A percentile compares a stretch with the other conserved stretches of the same genome.
Conservation (phyloP, 148 eudicot genomes). For the Camellia japonica region DNA sequence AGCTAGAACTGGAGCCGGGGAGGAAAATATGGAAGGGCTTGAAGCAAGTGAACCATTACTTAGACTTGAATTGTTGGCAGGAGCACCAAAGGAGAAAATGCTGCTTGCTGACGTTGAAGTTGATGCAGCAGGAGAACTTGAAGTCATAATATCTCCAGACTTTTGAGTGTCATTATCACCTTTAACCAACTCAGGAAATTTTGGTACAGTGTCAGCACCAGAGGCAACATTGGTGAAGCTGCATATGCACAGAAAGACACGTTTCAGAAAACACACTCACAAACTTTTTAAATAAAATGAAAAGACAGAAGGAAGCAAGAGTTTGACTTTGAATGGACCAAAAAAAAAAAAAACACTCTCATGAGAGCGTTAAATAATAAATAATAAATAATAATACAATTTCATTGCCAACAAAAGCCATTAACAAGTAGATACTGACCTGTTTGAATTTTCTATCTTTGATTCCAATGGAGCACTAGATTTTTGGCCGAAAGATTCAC, state of each 20-base stretch:
- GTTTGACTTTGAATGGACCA: neutral
- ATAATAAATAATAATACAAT: neutral
- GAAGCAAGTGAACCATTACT: constrained; percentile 37
- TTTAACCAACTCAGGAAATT: constrained; percentile 26
- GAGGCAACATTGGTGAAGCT: constrained; percentile 32
- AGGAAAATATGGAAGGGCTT: constrained; percentile 21
- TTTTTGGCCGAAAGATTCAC: constrained; percentile 25
- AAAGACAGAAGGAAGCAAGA: neutral
- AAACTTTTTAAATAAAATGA: neutral
- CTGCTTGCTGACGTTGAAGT: constrained; percentile 24
- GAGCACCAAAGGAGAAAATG: constrained; percentile 23
- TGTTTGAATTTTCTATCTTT: constrained; percentile 35
- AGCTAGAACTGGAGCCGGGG: constrained; percentile 24
- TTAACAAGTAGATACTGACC: constrained; percentile 37
- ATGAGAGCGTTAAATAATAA: neutral
- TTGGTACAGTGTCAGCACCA: constrained; percentile 22
- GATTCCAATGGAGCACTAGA: constrained; percentile 14
- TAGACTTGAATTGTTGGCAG: constrained; percentile 20
- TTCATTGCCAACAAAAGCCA: neutral
- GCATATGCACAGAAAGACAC: constrained; percentile 16
- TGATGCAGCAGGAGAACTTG: constrained; percentile 19
- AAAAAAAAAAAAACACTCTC: too few species aligned
- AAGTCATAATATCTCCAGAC: constrained; percentile 12
- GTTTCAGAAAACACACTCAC: neutral
- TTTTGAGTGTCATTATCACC: constrained; percentile 24